Percentiles rank a stretch among this genome's conserved stretches.
Conservation (phyloP, 164 flowering plant genomes). For the Santalum album region DNA sequence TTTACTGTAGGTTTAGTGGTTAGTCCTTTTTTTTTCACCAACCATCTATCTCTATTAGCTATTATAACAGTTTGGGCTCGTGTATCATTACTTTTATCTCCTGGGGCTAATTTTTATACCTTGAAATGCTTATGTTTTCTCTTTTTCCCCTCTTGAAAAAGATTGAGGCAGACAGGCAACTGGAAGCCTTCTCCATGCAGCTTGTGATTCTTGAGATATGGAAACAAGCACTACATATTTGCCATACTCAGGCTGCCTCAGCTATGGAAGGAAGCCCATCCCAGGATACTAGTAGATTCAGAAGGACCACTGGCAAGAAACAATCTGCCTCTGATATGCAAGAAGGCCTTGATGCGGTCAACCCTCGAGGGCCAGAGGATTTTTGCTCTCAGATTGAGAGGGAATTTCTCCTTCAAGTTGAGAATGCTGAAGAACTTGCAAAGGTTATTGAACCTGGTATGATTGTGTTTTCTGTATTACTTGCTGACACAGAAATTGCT, state of each 20-base stretch:
- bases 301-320: constrained; percentile 29
- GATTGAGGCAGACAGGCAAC: constrained; percentile 46
- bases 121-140: not conserved
- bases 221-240: constrained; percentile 93
- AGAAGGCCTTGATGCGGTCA: constrained; percentile 23
- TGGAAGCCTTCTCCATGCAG: constrained; percentile 94
- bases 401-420: constrained; percentile 78
- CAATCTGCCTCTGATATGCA: constrained; percentile 30
- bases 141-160: constrained; percentile 11
- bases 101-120: not conserved
- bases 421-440: constrained; percentile 79
- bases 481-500: no score
- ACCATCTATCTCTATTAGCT: no score
- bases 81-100: no score
- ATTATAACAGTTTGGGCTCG: no score
- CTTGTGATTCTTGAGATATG: constrained; percentile 89
- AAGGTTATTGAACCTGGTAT: constrained; percentile 67
- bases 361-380: constrained; percentile 36
- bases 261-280: constrained; percentile 74
- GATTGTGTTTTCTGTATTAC: constrained; percentile 4
- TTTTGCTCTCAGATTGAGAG: constrained; percentile 59
- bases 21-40: no score
- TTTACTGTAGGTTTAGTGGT: no score
- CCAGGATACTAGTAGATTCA: constrained; percentile 34
- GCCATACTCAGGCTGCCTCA: constrained; percentile 86